phyloP scores from a whole-genome alignment of 2,329 filamentous ascomycete species.

The Exophiala bonariae region DNA sequence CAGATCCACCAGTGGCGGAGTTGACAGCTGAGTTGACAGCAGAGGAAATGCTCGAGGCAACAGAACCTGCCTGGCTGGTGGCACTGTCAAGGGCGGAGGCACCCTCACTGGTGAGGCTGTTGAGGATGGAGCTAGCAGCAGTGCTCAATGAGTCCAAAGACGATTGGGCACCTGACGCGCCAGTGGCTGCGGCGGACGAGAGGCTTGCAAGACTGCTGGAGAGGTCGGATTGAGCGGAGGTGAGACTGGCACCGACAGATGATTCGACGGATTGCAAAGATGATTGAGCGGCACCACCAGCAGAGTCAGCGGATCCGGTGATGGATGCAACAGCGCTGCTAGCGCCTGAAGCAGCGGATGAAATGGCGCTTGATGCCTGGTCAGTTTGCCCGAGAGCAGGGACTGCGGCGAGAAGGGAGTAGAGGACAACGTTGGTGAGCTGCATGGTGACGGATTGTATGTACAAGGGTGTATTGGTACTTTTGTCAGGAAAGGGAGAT shows the following conservation, averaged over 20 bases:
- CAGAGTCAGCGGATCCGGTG: slow-evolving; percentile 7
- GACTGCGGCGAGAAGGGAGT: slow-evolving; percentile 13
- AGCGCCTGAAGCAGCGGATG: neutral
- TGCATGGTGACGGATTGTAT: slow-evolving; percentile 13
- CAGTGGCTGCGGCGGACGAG: slow-evolving; percentile 16
- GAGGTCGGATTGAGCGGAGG: slow-evolving; percentile 13
- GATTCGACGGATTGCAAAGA: slow-evolving; percentile 7
- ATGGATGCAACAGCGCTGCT: slow-evolving; percentile 7
- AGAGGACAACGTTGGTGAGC: slow-evolving; percentile 16
- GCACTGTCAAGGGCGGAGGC: slow-evolving; percentile 14
- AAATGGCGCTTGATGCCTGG: neutral
- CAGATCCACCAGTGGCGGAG: slow-evolving; percentile 5
- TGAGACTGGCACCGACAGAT: slow-evolving; percentile 14
- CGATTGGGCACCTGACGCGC: slow-evolving; percentile 13
- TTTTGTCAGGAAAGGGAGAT: no score
- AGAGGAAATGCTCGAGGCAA: slow-evolving; percentile 10
- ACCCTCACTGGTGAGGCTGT: slow-evolving; percentile 15
- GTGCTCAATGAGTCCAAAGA: slow-evolving; percentile 16
- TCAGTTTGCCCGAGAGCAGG: slow-evolving; percentile 13
- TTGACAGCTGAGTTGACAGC: slow-evolving; percentile 7
- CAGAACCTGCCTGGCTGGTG: slow-evolving; percentile 12
- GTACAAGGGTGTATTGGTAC: no score
- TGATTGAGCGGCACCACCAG: slow-evolving; percentile 6
- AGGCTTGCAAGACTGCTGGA: slow-evolving; percentile 16
- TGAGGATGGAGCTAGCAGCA: slow-evolving; percentile 10